Conservation (phyloP, 169 alveolate species). For the Cryptosporidium parvum region DNA sequence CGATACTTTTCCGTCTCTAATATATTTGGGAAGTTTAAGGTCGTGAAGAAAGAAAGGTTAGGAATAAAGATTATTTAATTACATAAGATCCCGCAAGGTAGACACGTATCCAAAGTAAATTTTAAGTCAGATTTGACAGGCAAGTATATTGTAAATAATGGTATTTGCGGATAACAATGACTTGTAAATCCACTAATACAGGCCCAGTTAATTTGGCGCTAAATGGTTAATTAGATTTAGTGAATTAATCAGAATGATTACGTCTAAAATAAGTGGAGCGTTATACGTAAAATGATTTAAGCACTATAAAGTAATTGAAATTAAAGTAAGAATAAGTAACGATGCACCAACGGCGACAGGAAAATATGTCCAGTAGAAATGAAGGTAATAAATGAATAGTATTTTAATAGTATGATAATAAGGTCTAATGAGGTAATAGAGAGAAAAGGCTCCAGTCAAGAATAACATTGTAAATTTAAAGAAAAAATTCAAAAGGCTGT, state of each 20-base stretch:
- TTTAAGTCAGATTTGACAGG: neutral
- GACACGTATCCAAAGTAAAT: conserved; percentile 1
- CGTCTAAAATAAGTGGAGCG: conserved; percentile 37
- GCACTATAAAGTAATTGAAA: neutral
- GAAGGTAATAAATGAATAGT: conserved; percentile 2
- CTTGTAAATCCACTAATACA: neutral
- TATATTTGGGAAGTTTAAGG: neutral
- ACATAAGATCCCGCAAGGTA: neutral
- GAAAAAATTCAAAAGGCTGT: conserved; percentile 21
- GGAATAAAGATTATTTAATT: neutral
- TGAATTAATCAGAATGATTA: neutral
- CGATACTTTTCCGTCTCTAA: conserved; percentile 12
- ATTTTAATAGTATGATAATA: neutral
- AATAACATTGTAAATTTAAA: conserved; percentile 5
- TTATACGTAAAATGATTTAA: neutral
- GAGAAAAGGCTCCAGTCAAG: conserved; percentile 14
- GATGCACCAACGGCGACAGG: conserved; percentile 34
- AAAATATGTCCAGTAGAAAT: conserved; percentile 6
- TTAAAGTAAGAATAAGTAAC: conserved; percentile 3
- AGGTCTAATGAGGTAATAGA: conserved; percentile 12
- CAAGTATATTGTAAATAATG: neutral
- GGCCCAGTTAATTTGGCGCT: neutral
- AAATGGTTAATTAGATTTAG: neutral
- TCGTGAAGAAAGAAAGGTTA: neutral
- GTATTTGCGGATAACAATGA: neutral